phyloP scores from a whole-genome alignment of 2,329 filamentous ascomycete species.

The Huntiella abstrusa region DNA sequence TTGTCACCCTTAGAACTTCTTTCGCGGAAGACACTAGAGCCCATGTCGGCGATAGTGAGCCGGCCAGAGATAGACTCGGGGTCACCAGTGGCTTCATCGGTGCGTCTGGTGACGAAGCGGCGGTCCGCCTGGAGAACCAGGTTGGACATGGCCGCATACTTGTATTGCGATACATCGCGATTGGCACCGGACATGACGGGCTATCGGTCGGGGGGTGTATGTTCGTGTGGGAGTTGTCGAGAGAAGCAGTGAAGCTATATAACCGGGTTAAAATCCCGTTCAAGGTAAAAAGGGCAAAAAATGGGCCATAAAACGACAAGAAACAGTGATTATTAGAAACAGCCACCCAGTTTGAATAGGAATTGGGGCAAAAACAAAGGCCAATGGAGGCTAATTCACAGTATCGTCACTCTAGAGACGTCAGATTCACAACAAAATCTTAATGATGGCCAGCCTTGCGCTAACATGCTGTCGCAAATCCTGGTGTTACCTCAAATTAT shows the following conservation, averaged over 20 bases:
- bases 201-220: background rate
- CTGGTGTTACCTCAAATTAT: conserved; percentile 9
- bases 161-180: conserved; percentile 86
- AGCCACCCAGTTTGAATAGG: background rate
- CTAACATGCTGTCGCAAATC: conserved; percentile 7
- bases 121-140: conserved; percentile 99
- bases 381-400: conserved; percentile 7
- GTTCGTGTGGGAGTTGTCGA: conserved; percentile 4
- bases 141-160: conserved; percentile 99
- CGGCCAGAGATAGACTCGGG: conserved; percentile 92
- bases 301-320: conserved; percentile 8
- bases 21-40: conserved; percentile 62
- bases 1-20: conserved; percentile 47
- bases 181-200: conserved; percentile 50
- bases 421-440: background rate
- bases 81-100: conserved; percentile 89
- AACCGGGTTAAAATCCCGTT: conserved; percentile 7
- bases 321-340: background rate
- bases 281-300: conserved; percentile 1
- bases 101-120: conserved; percentile 79
- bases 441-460: conserved; percentile 9
- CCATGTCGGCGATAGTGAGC: conserved; percentile 90
- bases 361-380: background rate
- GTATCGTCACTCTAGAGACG: background rate
- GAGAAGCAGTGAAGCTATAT: conserved; percentile 2